Conservation (phyloP, 106 monocot species). For the Gastrodia elata region DNA sequence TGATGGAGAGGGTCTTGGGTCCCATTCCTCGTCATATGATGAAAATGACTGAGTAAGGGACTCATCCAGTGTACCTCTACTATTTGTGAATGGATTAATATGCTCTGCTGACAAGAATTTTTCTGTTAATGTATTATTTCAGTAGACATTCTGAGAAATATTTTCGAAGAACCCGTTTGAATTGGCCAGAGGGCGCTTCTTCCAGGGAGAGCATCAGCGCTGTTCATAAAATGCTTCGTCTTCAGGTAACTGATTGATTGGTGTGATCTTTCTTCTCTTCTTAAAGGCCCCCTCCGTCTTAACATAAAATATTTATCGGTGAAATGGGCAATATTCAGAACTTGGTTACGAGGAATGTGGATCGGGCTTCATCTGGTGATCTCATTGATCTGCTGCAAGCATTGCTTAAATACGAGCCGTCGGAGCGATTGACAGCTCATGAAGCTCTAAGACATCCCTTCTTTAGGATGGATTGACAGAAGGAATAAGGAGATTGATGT, state of each 20-base stretch:
- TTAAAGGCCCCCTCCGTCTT: too few relatives aligned
- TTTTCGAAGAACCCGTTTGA: slow-evolving; percentile 44
- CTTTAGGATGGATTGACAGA: slow-evolving; percentile 12
- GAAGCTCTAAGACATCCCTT: slow-evolving; percentile 58
- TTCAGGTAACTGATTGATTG: slow-evolving; percentile 28
- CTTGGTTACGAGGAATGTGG: slow-evolving; percentile 46
- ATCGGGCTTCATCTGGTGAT: slow-evolving; percentile 50
- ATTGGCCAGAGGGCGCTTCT: slow-evolving; percentile 68
- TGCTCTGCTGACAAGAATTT: neutral
- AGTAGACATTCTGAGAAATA: slow-evolving; percentile 64
- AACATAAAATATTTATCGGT: neutral
- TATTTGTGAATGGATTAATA: neutral
- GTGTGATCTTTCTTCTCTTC: neutral
- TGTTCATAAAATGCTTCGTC: slow-evolving; percentile 47
- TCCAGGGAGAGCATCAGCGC: slow-evolving; percentile 61
- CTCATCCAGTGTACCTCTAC: neutral
- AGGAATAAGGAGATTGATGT: slow-evolving; percentile 15
- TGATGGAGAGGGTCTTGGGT: slow-evolving; percentile 90
- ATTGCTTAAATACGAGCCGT: slow-evolving; percentile 44
- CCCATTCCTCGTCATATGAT: slow-evolving; percentile 63
- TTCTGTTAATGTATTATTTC: neutral
- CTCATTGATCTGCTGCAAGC: slow-evolving; percentile 48
- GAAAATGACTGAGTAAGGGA: slow-evolving; percentile 63
- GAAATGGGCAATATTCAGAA: slow-evolving; percentile 22
- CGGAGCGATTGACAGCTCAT: slow-evolving; percentile 29